Base-by-base conservation (phyloP, 1,139 yeast species). In the Candida freyschussii region DNA sequence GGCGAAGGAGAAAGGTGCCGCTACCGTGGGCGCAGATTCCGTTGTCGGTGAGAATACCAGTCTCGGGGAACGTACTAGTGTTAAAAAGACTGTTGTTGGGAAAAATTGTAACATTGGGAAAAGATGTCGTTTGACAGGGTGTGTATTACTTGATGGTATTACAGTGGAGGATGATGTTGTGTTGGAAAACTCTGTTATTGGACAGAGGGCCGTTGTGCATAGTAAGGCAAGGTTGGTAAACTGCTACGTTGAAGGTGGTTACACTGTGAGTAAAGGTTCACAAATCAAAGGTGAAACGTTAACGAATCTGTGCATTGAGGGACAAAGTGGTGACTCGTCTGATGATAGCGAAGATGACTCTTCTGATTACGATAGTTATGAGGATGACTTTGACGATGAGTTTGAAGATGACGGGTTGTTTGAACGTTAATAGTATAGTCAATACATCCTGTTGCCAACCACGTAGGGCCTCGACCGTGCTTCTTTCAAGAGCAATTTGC, bases 21-120 rank as follows among this genome's bases (percentile, higher is more conserved):
- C 96, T 1, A 80, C 83, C 16, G 75, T 91, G 22, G 96, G 98
- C 34, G 77, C 79, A 11, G 98, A 93, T 57, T 85, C 96, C 1
- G 60, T 79, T 29, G 75, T 85, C 5, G 94, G 87, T 11, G 62
- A 62, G 5, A 61, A 63, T 26, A 71, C 86, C 13, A 55, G 56
- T 2, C 59, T 86, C 32, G 86, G 83, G 20, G 95, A 83, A 50
- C 76, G 77, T 49, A 82, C 95, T 13, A 85, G 81, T 54, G 85
- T 93, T 35, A 93, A 93, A 62, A 68, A 81, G 41, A 74, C 95
- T 1, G 87, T 85, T 11, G 69, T 93, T 26, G 96, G 96, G 7
- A 59, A 66, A n/a, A 68, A 72, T 47, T 85, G 95, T 61, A 63
- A 49, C 13, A 76, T 93, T 36, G 98, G 98, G 29, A 80, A 77